These are phyloP conservation scores for Sporisorium reilianum DNA, from an alignment of 1,284 basidiomycete genomes.

Conservation along the genomic window DNA sequence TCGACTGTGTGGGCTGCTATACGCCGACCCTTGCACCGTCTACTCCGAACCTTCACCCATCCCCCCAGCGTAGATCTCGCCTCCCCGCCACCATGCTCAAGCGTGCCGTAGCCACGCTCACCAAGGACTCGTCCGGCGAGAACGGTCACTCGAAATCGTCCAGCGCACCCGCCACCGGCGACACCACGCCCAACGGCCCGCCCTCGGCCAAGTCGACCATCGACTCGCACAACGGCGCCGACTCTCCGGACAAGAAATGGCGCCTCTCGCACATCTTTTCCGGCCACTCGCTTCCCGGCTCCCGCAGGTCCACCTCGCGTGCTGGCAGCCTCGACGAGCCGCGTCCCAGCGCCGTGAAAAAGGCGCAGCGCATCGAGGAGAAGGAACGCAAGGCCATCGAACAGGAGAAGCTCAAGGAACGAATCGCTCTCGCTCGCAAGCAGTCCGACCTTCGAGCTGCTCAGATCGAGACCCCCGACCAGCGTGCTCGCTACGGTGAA, in stretches of 20 bases:
- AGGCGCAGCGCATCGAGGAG: constrained; percentile 44
- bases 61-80: background rate
- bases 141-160: constrained; percentile 18
- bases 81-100: constrained; percentile 31
- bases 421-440: constrained; percentile 41
- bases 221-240: constrained; percentile 23
- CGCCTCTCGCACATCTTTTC: constrained; percentile 53
- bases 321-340: constrained; percentile 41
- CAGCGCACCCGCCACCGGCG: constrained; percentile 18
- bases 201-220: constrained; percentile 35
- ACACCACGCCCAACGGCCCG: constrained; percentile 18
- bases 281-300: constrained; percentile 22
- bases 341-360: constrained; percentile 44
- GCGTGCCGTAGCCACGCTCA: constrained; percentile 37
- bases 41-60: background rate
- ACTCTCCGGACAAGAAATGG: constrained; percentile 37
- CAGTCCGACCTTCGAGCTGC: constrained; percentile 52
- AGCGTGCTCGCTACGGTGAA: constrained; percentile 57
- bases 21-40: constrained; percentile 7
- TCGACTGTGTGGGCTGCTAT: constrained; percentile 51
- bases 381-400: constrained; percentile 52
- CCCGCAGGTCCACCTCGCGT: constrained; percentile 31
- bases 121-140: constrained; percentile 36
- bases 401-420: constrained; percentile 30
- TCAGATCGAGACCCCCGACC: constrained; percentile 55